Evolutionary conservation across 2,329 filamentous ascomycete genomes (phyloP).

Genomic region (Fusarium veterinarium): DNA sequence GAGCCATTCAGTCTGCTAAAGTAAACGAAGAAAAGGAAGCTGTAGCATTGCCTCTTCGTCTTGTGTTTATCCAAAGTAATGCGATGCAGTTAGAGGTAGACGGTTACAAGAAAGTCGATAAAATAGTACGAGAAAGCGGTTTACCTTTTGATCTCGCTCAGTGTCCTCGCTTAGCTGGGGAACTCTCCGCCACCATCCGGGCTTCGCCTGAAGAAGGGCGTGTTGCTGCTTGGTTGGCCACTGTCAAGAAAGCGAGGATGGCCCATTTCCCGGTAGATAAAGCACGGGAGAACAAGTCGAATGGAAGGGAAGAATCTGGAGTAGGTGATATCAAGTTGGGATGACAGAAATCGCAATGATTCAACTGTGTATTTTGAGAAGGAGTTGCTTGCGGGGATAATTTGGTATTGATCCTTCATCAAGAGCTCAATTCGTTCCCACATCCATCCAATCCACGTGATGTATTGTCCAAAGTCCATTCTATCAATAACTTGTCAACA

Average conservation of each 20-base stretch:
- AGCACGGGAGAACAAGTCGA: background rate
- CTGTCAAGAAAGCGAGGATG: background rate
- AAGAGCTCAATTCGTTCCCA: background rate
- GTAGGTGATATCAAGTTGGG: background rate
- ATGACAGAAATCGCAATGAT: background rate
- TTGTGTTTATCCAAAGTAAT: constrained; percentile 56
- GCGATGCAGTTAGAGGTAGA: constrained; percentile 59
- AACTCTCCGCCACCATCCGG: background rate
- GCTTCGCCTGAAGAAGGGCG: constrained; percentile 7
- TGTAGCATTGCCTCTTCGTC: constrained; percentile 48
- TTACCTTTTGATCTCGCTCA: constrained; percentile 45
- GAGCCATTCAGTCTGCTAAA: constrained; percentile 50
- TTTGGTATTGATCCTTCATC: constrained; percentile 27
- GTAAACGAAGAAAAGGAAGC: constrained; percentile 54
- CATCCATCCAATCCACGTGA: background rate
- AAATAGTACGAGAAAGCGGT: constrained; percentile 50
- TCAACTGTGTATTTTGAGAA: no score
- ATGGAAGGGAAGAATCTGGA: background rate
- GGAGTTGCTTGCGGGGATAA: constrained; percentile 54
- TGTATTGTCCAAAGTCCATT: background rate
- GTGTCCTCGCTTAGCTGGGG: background rate
- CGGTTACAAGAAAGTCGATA: constrained; percentile 61
- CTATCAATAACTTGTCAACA: constrained; percentile 11
- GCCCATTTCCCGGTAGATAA: background rate
- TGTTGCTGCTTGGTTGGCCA: constrained; percentile 7